Percentiles rank a stretch among this genome's conserved stretches.
Conservation (phyloP, 1,284 basidiomycete genomes). For the Ceratobasidium papillatum region DNA sequence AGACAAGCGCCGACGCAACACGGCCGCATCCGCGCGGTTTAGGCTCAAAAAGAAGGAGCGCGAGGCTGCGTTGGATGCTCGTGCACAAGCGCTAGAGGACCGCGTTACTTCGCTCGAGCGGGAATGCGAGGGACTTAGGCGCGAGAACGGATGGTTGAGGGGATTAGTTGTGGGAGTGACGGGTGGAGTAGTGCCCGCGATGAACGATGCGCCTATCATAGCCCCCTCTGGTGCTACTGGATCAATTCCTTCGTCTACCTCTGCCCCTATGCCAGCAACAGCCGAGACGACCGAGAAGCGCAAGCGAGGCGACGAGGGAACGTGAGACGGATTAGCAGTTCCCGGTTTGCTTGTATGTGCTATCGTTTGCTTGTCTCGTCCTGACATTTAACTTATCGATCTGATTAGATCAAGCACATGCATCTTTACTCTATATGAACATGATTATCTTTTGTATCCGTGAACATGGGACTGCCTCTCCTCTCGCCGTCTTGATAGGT, state of each 20-base stretch:
- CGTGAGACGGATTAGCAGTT: conserved; percentile 26
- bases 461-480: conserved; percentile 17
- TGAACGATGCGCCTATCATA: conserved; percentile 27
- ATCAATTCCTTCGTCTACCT: background rate
- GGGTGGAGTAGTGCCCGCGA: conserved; percentile 57
- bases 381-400: conserved; percentile 13
- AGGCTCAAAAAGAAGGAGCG: conserved; percentile 98
- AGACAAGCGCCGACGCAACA: conserved; percentile 95
- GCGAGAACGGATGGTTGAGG: conserved; percentile 96
- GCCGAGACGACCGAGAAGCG: conserved; percentile 26
- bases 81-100: conserved; percentile 88
- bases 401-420: conserved; percentile 14
- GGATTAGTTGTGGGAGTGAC: conserved; percentile 91
- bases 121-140: conserved; percentile 88
- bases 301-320: conserved; percentile 34
- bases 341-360: conserved; percentile 12
- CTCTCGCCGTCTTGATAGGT: conserved; percentile 32
- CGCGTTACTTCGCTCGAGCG: conserved; percentile 85
- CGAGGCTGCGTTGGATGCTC: conserved; percentile 89
- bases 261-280: background rate
- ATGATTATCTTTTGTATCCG: background rate
- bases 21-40: conserved; percentile 97
- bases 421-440: background rate
- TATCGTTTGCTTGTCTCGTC: background rate
- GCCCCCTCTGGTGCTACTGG: background rate